Evolutionary conservation across 352 stramenopile genomes (phyloP).

Genomic region (Phytophthora pisi): DNA sequence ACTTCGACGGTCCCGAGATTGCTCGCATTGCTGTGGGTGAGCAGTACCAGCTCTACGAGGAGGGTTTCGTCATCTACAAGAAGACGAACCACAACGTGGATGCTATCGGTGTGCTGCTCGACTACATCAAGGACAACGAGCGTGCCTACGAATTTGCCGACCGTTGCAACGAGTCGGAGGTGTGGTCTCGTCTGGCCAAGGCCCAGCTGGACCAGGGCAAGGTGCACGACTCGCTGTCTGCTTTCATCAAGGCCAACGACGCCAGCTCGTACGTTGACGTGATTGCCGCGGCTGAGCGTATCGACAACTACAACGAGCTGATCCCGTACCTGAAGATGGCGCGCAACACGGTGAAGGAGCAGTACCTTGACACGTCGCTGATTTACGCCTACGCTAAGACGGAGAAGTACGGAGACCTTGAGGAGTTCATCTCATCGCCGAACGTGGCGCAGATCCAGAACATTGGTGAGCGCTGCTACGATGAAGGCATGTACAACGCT

Average conservation of each 20-base stretch:
- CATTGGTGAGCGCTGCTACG: conserved; percentile 98
- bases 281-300: conserved; percentile 96
- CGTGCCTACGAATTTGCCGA: conserved; percentile 99
- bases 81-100: conserved; percentile 98
- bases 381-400: conserved; percentile 99
- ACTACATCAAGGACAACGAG: conserved; percentile 98
- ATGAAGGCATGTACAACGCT: conserved; percentile 98
- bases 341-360: conserved; percentile 98
- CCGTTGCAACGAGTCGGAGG: conserved; percentile 97
- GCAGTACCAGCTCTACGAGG: conserved; percentile 99
- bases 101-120: conserved; percentile 92
- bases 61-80: conserved; percentile 99
- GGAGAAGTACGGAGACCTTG: conserved; percentile 98
- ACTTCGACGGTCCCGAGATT: conserved; percentile 99
- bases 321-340: conserved; percentile 99
- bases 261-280: conserved; percentile 97
- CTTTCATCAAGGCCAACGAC: conserved; percentile 99
- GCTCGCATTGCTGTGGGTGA: conserved; percentile 98
- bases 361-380: conserved; percentile 98
- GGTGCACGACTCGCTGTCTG: conserved; percentile 97
- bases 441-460: conserved; percentile 99
- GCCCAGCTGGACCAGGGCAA: conserved; percentile 97
- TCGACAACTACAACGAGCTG: conserved; percentile 97
- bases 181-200: conserved; percentile 99
- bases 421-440: conserved; percentile 99